Conservation (phyloP, 768 basidiomycete species). For the Leccinum fibrillosum region DNA sequence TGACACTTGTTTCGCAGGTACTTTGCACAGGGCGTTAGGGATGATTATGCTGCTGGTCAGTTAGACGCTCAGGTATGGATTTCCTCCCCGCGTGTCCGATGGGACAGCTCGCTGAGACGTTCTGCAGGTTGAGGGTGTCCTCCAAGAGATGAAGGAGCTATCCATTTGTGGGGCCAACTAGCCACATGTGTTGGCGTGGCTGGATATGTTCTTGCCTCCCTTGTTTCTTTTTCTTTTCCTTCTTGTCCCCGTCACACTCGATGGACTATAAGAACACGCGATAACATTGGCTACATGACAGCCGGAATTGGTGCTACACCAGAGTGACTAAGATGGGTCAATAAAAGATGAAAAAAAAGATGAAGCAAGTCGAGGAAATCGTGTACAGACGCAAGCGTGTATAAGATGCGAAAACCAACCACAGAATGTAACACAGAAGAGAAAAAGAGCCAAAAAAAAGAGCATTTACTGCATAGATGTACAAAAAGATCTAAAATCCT, state of each 20-base stretch:
- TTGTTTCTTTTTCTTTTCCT: background rate
- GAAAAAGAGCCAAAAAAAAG: slow-evolving; percentile 1
- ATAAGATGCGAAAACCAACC: background rate
- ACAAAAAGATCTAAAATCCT: slow-evolving; percentile 22
- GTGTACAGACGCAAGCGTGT: slow-evolving; percentile 15
- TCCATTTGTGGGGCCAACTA: slow-evolving; percentile 80
- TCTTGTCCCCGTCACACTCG: background rate
- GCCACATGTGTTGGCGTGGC: background rate
- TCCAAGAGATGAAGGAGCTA: slow-evolving; percentile 95
- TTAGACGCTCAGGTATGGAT: slow-evolving; percentile 81
- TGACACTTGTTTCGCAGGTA: slow-evolving; percentile 48
- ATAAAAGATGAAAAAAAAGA: background rate
- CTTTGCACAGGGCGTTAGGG: slow-evolving; percentile 85
- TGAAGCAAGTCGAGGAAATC: background rate
- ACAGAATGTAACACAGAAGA: slow-evolving; percentile 12
- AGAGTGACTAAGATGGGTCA: slow-evolving; percentile 11
- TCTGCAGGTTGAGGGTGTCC: slow-evolving; percentile 83
- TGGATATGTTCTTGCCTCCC: slow-evolving; percentile 1
- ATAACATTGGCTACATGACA: slow-evolving; percentile 11
- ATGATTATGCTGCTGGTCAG: slow-evolving; percentile 96
- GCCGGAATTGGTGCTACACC: slow-evolving; percentile 20
- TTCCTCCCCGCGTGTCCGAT: background rate
- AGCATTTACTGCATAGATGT: slow-evolving; percentile 13
- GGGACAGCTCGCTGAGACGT: background rate
- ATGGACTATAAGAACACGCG: background rate